Conservation (phyloP, 345 rosid genomes). For the Eucalyptus sideroxylon region DNA sequence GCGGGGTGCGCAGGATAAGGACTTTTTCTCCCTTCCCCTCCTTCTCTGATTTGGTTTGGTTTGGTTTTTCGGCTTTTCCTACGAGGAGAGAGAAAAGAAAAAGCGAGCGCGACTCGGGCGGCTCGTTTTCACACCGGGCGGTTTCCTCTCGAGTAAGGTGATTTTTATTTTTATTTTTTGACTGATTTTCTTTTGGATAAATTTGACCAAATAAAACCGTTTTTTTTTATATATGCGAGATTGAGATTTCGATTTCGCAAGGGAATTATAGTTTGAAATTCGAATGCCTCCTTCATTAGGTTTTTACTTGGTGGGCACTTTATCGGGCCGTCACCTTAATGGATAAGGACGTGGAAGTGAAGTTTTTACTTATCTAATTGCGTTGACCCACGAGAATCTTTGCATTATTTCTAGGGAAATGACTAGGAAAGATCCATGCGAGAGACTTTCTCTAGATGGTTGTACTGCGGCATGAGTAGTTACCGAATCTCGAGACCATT, state of each 20-base stretch:
- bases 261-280: not conserved
- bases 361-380: not conserved
- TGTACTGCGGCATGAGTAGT: not conserved
- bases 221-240: not conserved
- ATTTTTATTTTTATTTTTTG: not conserved
- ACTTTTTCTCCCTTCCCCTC: not conserved
- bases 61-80: no score
- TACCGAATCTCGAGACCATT: no score
- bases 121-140: not conserved
- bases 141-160: not conserved
- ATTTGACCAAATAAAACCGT: no score
- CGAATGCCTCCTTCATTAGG: accelerated
- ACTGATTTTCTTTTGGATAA: not conserved
- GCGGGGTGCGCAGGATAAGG: not conserved
- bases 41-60: not conserved
- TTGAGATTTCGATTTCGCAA: not conserved
- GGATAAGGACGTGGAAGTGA: accelerated
- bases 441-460: not conserved
- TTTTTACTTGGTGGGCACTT: not conserved
- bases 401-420: accelerated
- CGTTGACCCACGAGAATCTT: accelerated
- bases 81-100: not conserved
- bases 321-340: accelerated
- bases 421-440: not conserved
- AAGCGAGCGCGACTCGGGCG: not conserved